Conservation (phyloP, 225 moss, liverwort and hornwort species). For the Physcomitrellopsis africana region DNA sequence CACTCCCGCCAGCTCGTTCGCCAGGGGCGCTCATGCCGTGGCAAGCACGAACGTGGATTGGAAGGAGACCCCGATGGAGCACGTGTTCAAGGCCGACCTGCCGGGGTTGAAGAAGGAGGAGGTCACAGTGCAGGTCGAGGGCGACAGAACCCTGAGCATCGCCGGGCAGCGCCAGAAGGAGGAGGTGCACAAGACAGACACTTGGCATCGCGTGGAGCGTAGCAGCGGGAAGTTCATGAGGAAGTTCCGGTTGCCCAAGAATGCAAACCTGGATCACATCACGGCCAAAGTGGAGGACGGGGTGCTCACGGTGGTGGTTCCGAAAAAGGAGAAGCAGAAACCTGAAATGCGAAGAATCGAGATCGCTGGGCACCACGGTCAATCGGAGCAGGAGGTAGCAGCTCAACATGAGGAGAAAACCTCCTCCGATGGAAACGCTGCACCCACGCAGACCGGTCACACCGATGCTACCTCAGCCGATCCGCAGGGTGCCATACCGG, state of each 20-base stretch:
- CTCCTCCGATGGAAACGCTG: too few species aligned
- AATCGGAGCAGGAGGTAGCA: background rate
- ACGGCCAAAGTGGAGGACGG: slow-evolving; percentile 37
- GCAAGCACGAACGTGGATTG: slow-evolving; percentile 24
- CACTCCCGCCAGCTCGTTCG: background rate
- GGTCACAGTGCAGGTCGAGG: slow-evolving; percentile 32
- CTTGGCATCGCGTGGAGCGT: slow-evolving; percentile 37
- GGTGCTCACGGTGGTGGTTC: slow-evolving; percentile 45
- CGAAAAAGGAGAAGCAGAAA: slow-evolving; percentile 20
- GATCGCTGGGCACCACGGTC: slow-evolving; percentile 4
- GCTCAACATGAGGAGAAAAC: too few species aligned
- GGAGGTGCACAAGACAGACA: slow-evolving; percentile 34
- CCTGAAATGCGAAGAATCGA: slow-evolving; percentile 8
- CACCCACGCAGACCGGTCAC: too few species aligned
- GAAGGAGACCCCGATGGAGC: slow-evolving; percentile 24
- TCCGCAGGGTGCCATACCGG: too few species aligned
- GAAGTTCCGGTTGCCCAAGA: slow-evolving; percentile 22
- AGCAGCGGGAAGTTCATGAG: slow-evolving; percentile 28
- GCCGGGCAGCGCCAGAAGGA: slow-evolving; percentile 29
- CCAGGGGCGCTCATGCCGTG: background rate
- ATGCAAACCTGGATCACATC: slow-evolving; percentile 27
- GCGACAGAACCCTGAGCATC: slow-evolving; percentile 19
- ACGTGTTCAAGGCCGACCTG: slow-evolving; percentile 38
- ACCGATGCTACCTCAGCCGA: too few species aligned
- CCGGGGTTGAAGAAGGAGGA: slow-evolving; percentile 40